phyloP scores from a whole-genome alignment of 2,329 filamentous ascomycete species.

The Zelopaecilomyces penicillatus region DNA sequence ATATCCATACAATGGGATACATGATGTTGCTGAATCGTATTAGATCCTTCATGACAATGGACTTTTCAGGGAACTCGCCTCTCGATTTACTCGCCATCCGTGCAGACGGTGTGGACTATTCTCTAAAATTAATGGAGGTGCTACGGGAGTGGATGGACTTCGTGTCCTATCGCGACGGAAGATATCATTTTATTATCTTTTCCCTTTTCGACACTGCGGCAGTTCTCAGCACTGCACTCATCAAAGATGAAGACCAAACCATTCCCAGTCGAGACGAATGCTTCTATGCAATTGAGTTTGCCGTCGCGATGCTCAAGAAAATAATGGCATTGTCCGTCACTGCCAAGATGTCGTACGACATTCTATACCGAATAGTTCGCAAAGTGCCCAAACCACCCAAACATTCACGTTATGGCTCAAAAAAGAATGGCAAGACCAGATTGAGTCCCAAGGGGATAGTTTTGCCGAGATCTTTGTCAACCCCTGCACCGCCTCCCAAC shows the following conservation, averaged over 20 bases:
- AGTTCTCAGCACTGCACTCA: slow-evolving; percentile 39
- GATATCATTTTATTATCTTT: slow-evolving; percentile 44
- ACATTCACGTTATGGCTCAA: no score
- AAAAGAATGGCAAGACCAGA: no score
- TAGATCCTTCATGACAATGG: slow-evolving; percentile 36
- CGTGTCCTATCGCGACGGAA: slow-evolving; percentile 35
- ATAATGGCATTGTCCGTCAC: slow-evolving; percentile 24
- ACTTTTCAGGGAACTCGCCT: slow-evolving; percentile 17
- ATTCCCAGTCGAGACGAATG: slow-evolving; percentile 33
- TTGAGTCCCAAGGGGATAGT: no score
- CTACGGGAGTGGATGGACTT: slow-evolving; percentile 34
- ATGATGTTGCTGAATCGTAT: slow-evolving; percentile 39
- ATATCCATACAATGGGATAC: slow-evolving; percentile 35
- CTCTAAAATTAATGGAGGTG: slow-evolving; percentile 32
- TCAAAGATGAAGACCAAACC: slow-evolving; percentile 34
- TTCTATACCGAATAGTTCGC: slow-evolving; percentile 21
- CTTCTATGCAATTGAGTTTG: slow-evolving; percentile 26
- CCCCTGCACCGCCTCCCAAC: no score
- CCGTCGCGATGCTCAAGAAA: slow-evolving; percentile 23
- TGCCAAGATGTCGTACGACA: slow-evolving; percentile 26
- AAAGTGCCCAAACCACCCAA: slow-evolving; percentile 17
- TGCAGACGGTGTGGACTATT: slow-evolving; percentile 31
- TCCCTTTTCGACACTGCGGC: slow-evolving; percentile 43
- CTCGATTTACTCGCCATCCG: slow-evolving; percentile 27
- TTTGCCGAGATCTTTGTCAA: no score